These are phyloP conservation scores for Glycyrrhiza uralensis DNA, from an alignment of 306 rosid species.

Conservation along the genomic window DNA sequence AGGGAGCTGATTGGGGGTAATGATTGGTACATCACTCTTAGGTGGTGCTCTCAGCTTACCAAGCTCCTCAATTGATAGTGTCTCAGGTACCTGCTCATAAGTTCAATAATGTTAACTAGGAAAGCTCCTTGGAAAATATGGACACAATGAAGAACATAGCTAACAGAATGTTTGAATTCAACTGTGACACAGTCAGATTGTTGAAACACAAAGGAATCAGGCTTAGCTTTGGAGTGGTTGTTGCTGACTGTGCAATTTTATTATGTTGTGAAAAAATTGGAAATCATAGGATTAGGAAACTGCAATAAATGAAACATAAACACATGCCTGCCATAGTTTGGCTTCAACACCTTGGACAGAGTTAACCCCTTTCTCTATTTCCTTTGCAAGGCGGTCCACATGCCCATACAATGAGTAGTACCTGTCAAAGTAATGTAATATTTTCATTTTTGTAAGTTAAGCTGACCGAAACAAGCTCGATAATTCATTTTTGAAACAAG, in stretches of 20 bases:
- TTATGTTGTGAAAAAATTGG: no score
- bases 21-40: constrained; percentile 58
- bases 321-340: constrained; percentile 58
- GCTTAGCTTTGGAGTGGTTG: no score
- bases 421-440: constrained; percentile 28
- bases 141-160: no score
- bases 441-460: no score
- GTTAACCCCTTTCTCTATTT: constrained; percentile 59
- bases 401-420: constrained; percentile 77
- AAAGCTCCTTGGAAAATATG: no score
- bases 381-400: constrained; percentile 62
- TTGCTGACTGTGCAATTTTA: no score
- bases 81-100: constrained; percentile 63
- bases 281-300: no score
- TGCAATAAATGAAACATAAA: neutral
- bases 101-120: neutral
- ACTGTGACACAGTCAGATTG: no score
- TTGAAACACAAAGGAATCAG: no score
- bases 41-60: constrained; percentile 77
- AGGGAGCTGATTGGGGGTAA: constrained; percentile 57
- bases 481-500: no score
- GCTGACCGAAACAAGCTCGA: neutral
- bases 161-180: no score
- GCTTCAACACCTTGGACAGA: constrained; percentile 71
- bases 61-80: constrained; percentile 51